Percentiles rank a stretch among this genome's conserved stretches.
phyloP scores from a whole-genome alignment of 345 rosid species.

The Physaria fendleri region DNA sequence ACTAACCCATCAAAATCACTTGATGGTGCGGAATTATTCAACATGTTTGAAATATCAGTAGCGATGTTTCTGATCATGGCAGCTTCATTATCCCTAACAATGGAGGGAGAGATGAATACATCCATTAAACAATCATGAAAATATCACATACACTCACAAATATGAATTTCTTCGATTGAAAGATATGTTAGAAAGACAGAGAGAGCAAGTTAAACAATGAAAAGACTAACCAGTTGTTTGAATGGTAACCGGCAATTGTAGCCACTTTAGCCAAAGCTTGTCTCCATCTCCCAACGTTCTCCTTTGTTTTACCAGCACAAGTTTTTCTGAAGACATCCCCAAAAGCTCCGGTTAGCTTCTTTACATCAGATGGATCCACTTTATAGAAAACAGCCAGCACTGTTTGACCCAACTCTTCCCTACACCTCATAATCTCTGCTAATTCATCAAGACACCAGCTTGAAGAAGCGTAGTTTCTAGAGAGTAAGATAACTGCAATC shows the following conservation, averaged over 20 bases:
- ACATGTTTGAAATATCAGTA: background rate
- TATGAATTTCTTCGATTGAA: too few relatives aligned
- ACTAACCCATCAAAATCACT: background rate
- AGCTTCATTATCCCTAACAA: background rate
- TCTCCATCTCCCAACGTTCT: background rate
- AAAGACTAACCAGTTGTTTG: background rate
- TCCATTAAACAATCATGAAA: too few relatives aligned
- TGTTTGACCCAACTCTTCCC: background rate
- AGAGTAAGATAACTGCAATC: background rate
- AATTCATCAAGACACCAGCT: background rate
- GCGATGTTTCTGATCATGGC: background rate
- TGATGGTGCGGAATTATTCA: background rate
- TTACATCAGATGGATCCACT: background rate
- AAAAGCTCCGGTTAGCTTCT: background rate
- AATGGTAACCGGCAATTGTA: background rate
- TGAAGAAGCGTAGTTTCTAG: background rate
- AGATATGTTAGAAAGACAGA: too few relatives aligned
- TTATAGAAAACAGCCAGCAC: background rate
- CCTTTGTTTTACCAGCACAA: background rate
- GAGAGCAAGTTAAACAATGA: too few relatives aligned
- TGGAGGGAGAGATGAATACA: too few relatives aligned
- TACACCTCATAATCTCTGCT: background rate
- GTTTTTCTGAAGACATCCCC: background rate
- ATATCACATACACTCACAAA: too few relatives aligned
- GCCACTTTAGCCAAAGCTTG: background rate